Base-by-base conservation (phyloP, 2,329 filamentous ascomycete genomes). In the Aureobasidium sp. region DNA sequence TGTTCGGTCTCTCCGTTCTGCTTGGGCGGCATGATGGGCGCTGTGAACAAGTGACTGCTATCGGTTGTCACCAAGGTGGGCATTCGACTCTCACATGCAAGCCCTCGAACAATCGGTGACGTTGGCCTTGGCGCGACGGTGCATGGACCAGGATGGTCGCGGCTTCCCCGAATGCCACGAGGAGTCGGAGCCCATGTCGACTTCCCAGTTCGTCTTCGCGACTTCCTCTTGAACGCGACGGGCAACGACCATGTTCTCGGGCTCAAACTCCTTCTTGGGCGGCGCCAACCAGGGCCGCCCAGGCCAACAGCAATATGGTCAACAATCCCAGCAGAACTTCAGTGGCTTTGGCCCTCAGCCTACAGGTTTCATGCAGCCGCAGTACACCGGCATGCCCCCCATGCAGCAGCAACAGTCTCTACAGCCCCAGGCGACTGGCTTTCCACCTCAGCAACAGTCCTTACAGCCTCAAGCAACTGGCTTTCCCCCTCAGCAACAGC, bases 251-350 rank as follows among this genome's bases (percentile, higher is more conserved):
- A 97, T 97, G 93, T 97, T 90, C 79, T 94, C 91, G 68, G 90
- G 88, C 74, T 89, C 90, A 68, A 95, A 89, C 80, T 87, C 89
- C 67, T 97, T 87, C 76, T 78, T 96, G 71, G 91, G 91, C 76
- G 88, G 87, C 78, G 84, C 82, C 75, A 90, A 87, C 73, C 88
- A 82, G 79, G 84, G 88, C 74, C 88, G 87, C 64, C 89, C 88
- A 55, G 85, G 79, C 62, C 80, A 84, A 68, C 70, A 78, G 67
- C 81, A 81, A 69, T 62, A 53, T 48, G 49, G 31, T 31, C 60
- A 55, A 25, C 77, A 78, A 64, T 78, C 79, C 68, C 78, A 79
- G 70, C 42, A 48, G 31, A 25, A 36, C 22, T 48, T 27, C 29
- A 8, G 15, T 8, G 79, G 78, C 63, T 80, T 84, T 65, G 78